phyloP scores from a whole-genome alignment of 371 early-diverging fungal species.

The Fennellomyces sp. region DNA sequence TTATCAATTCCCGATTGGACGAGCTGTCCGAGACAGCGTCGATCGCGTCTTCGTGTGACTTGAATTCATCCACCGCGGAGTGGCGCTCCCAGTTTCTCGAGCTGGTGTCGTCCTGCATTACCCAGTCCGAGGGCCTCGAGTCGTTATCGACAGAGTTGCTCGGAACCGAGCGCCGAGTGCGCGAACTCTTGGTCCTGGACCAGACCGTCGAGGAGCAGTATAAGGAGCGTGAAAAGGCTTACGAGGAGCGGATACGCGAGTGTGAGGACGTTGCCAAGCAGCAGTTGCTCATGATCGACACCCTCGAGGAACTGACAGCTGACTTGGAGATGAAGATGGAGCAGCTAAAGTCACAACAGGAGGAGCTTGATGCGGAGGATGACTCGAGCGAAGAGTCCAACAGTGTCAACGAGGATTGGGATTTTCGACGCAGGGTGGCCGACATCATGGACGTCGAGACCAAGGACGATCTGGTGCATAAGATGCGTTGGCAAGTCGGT shows the following conservation, averaged over 20 bases:
- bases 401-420: conserved; percentile 25
- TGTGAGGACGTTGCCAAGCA: conserved; percentile 24
- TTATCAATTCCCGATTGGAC: conserved; percentile 40
- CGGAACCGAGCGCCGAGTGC: conserved; percentile 24
- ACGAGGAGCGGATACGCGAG: conserved; percentile 26
- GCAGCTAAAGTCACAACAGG: background rate
- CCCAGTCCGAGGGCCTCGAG: conserved; percentile 31
- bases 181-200: conserved; percentile 21
- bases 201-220: conserved; percentile 21
- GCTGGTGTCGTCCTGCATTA: conserved; percentile 24
- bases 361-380: background rate
- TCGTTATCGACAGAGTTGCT: conserved; percentile 28
- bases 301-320: conserved; percentile 18
- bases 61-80: conserved; percentile 16
- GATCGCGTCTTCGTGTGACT: conserved; percentile 21
- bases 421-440: conserved; percentile 29
- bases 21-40: conserved; percentile 39
- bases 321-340: conserved; percentile 30
- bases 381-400: background rate
- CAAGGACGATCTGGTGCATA: conserved; percentile 36
- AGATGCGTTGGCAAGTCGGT: conserved; percentile 48
- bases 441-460: conserved; percentile 36
- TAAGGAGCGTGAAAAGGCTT: conserved; percentile 21
- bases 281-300: conserved; percentile 27
- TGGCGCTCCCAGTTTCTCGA: conserved; percentile 31